These are phyloP conservation scores for Gymnopus androsaceus DNA, from an alignment of 1,284 basidiomycete genomes.

Conservation along the genomic window DNA sequence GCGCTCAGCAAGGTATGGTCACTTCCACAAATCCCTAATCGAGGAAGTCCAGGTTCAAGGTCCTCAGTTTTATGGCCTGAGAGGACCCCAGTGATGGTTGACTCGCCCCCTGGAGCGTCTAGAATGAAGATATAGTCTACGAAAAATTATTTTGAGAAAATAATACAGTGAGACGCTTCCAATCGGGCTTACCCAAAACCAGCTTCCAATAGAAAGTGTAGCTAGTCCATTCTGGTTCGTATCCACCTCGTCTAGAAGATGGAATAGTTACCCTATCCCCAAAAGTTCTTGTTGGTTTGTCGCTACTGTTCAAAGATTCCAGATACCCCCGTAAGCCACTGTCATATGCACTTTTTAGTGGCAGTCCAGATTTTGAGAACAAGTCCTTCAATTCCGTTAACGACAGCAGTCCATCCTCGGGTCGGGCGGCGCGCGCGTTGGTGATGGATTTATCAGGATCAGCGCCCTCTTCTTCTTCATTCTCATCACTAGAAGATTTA, in stretches of 20 bases:
- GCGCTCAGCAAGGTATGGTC: slow-evolving; percentile 84
- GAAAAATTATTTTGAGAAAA: neutral
- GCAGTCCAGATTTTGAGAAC: slow-evolving; percentile 42
- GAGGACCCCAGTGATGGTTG: slow-evolving; percentile 62
- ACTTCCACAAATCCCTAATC: slow-evolving; percentile 77
- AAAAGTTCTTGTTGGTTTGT: slow-evolving; percentile 41
- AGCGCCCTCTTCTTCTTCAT: slow-evolving; percentile 40
- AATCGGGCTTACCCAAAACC: slow-evolving; percentile 59
- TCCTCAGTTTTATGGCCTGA: slow-evolving; percentile 64
- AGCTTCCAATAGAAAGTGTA: slow-evolving; percentile 83
- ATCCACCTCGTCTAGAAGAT: slow-evolving; percentile 46
- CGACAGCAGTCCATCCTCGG: slow-evolving; percentile 74
- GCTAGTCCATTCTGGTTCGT: slow-evolving; percentile 81
- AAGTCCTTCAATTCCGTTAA: slow-evolving; percentile 61
- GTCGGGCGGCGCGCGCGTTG: slow-evolving; percentile 66
- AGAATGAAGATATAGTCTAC: slow-evolving; percentile 86
- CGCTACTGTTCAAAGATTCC: slow-evolving; percentile 19
- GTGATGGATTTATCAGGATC: slow-evolving; percentile 78
- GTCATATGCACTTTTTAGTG: slow-evolving; percentile 62
- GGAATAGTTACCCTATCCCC: slow-evolving; percentile 47
- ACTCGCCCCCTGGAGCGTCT: slow-evolving; percentile 41
- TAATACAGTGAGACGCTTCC: neutral
- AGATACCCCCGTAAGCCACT: slow-evolving; percentile 44
- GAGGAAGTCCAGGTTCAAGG: slow-evolving; percentile 78
- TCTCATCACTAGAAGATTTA: slow-evolving; percentile 24